Evolutionary conservation across 768 basidiomycete genomes (phyloP).

Genomic region (Russula brevipes): DNA sequence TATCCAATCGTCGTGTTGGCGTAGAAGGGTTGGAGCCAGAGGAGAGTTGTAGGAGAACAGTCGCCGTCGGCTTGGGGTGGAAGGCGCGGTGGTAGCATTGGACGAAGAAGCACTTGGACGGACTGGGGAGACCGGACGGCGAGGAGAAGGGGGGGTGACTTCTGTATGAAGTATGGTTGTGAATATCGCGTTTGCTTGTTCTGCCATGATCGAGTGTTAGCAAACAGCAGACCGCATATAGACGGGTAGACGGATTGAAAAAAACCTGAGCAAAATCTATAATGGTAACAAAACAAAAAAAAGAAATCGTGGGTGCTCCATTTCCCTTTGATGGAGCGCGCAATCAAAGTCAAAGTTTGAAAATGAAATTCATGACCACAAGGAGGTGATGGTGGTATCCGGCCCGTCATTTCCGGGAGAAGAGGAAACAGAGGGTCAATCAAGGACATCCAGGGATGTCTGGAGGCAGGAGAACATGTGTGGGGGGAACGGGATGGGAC

Average conservation of each 20-base stretch:
- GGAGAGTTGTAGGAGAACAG: slow-evolving; percentile 64
- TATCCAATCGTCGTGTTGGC: slow-evolving; percentile 64
- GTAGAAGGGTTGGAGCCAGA: slow-evolving; percentile 46
- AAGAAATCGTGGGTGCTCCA: background rate
- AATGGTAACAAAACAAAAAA: background rate
- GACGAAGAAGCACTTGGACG: slow-evolving; percentile 31
- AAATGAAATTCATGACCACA: background rate
- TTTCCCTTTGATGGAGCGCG: background rate
- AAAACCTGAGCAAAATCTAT: background rate
- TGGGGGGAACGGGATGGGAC: background rate
- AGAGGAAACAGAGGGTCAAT: background rate
- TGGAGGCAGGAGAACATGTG: background rate
- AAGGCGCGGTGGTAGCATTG: slow-evolving; percentile 32
- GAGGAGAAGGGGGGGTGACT: slow-evolving; percentile 67
- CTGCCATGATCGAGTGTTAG: slow-evolving; percentile 35
- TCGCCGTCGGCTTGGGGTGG: slow-evolving; percentile 49
- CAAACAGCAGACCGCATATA: slow-evolving; percentile 21
- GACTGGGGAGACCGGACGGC: slow-evolving; percentile 53
- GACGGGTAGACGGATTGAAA: slow-evolving; percentile 12
- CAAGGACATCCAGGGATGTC: background rate
- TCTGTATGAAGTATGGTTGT: slow-evolving; percentile 70
- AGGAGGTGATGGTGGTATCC: background rate
- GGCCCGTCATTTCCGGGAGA: slow-evolving; percentile 12
- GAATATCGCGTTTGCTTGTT: slow-evolving; percentile 83
- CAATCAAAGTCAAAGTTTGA: background rate